These are phyloP conservation scores for Agaricus subrufescens DNA, from an alignment of 768 basidiomycete genomes.

Conservation along the genomic window DNA sequence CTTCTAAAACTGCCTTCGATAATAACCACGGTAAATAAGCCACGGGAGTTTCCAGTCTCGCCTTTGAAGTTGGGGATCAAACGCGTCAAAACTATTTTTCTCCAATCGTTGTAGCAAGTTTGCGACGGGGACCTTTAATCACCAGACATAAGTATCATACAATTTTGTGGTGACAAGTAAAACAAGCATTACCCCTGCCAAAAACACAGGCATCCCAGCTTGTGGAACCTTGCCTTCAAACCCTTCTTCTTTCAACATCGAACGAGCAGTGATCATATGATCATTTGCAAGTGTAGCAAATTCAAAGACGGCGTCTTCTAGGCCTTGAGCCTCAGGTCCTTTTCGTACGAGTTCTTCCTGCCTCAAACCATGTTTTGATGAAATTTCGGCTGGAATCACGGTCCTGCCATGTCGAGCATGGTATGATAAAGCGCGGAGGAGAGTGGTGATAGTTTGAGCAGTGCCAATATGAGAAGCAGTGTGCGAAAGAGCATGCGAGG, in stretches of 20 bases:
- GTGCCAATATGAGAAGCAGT: slow-evolving; percentile 80
- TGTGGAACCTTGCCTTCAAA: slow-evolving; percentile 47
- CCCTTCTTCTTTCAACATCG: slow-evolving; percentile 53
- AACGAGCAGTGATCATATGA: slow-evolving; percentile 69
- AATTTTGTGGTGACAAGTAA: slow-evolving; percentile 15
- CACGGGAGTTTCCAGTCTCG: slow-evolving; percentile 78
- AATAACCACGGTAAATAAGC: slow-evolving; percentile 50
- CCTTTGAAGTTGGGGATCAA: slow-evolving; percentile 54
- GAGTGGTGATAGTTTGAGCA: slow-evolving; percentile 64
- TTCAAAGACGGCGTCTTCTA: slow-evolving; percentile 79
- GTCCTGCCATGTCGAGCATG: slow-evolving; percentile 69
- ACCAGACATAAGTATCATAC: slow-evolving; percentile 15
- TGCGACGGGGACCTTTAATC: slow-evolving; percentile 57
- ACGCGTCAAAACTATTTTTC: slow-evolving; percentile 66
- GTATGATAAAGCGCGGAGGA: slow-evolving; percentile 74
- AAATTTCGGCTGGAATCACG: slow-evolving; percentile 79
- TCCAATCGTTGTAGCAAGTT: slow-evolving; percentile 66
- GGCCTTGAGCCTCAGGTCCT: slow-evolving; percentile 48
- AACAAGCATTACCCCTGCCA: slow-evolving; percentile 54
- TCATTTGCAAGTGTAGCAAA: slow-evolving; percentile 81
- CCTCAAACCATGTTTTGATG: slow-evolving; percentile 68
- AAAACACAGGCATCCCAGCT: slow-evolving; percentile 66
- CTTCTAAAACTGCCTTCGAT: slow-evolving; percentile 33
- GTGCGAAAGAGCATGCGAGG: slow-evolving; percentile 49
- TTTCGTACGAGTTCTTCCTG: slow-evolving; percentile 76